Evolutionary conservation across 2,329 filamentous ascomycete species (phyloP), one percentile per base, ranked within the genome.

Genomic region (Neodidymelliopsis sp.): DNA sequence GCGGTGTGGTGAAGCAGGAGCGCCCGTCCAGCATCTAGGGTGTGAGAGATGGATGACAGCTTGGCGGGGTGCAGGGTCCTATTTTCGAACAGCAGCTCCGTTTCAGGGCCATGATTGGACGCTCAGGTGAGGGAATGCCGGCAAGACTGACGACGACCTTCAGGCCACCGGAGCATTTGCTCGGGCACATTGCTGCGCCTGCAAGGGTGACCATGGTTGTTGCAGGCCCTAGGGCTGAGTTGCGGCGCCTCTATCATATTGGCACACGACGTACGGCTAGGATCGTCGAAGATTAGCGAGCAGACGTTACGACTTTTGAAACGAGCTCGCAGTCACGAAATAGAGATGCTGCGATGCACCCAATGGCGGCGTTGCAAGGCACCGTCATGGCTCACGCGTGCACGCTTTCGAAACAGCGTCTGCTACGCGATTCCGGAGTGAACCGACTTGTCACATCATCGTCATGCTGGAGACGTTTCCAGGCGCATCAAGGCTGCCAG

Each of bases 261-360:
- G 48, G 53, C 54, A 58, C 53, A 45, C 56, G 52, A 62, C 50
- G 22, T 42, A 13, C 35, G 30, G 29, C 47, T 51, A 35, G 46
- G 47, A 55, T 53, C 50, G 49, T 46, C 43, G 29, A 45, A 57
- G 56, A 59, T 61, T 54, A 53, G 56, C 61, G 55, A 59, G 45
- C 39, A 49, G 38, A 40, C 49, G 38, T 35, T 35, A 42, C 42
- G 28, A 25, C 49, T 54, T 38, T 54, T 63, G 57, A 60, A 63
- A 60, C 58, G 46, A 44, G 38, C 52, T 45, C 53, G 36, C 42
- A 36, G 43, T 49, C 44, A 20, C 62, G 59, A 67, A 66, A 66
- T 63, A 58, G 33, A 53, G 43, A 51, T 38, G 41, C 53, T 52
- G 50, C 45, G 35, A 37, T 18, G 10, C 35, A 43, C 38, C 54